These are phyloP conservation scores for Pseudonectria buxi DNA, from an alignment of 2,329 filamentous ascomycete species.

Conservation along the genomic window DNA sequence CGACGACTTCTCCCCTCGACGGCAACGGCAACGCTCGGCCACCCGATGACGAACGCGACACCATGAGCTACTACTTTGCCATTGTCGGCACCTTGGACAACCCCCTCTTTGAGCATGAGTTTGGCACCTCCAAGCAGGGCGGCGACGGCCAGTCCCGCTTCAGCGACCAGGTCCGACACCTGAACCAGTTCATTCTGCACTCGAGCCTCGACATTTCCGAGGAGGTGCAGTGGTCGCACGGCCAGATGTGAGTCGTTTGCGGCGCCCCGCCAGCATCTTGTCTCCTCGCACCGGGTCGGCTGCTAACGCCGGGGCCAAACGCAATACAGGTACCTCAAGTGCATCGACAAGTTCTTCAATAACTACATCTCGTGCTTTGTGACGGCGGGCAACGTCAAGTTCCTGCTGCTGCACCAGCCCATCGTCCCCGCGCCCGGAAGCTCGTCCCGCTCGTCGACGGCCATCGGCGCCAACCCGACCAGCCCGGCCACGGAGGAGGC, in stretches of 20 bases:
- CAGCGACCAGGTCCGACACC: conserved; percentile 77
- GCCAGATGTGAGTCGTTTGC: conserved; percentile 68
- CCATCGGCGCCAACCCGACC: conserved; percentile 75
- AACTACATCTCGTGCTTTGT: conserved; percentile 94
- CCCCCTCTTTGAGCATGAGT: conserved; percentile 93
- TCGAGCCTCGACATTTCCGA: conserved; percentile 91
- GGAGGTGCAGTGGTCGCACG: conserved; percentile 88
- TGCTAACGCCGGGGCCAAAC: conserved; percentile 1
- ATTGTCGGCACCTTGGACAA: conserved; percentile 95
- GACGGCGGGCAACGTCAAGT: conserved; percentile 86
- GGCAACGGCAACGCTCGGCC: no score
- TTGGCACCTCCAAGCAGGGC: conserved; percentile 92
- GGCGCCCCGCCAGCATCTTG: no score
- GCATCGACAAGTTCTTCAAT: conserved; percentile 94
- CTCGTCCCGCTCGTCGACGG: conserved; percentile 54
- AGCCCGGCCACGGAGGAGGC: conserved; percentile 91
- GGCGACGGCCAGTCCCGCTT: conserved; percentile 90
- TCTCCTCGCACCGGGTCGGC: neutral
- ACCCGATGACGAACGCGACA: conserved; percentile 26
- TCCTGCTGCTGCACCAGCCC: conserved; percentile 88
- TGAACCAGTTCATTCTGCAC: conserved; percentile 97
- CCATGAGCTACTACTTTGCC: conserved; percentile 97
- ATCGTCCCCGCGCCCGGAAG: conserved; percentile 34
- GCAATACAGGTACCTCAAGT: conserved; percentile 75
- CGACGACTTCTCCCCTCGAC: no score